Conservation (phyloP, 768 basidiomycete genomes). For the Amanita brunnescens region DNA sequence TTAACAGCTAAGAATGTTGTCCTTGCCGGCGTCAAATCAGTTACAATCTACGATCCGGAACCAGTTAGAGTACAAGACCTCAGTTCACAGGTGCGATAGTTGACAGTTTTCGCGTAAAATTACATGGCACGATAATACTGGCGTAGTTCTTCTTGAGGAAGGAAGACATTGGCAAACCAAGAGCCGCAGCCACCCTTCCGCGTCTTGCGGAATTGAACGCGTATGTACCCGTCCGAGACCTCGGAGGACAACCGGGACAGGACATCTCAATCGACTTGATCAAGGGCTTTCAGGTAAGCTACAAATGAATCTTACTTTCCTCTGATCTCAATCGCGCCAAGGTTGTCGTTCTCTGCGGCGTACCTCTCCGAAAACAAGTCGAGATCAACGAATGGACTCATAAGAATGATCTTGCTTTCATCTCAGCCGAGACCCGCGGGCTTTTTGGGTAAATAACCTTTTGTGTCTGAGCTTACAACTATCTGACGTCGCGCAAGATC, state of each 20-base stretch:
- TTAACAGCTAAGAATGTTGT: slow-evolving; percentile 83
- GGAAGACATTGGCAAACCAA: slow-evolving; percentile 79
- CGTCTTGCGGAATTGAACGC: slow-evolving; percentile 90
- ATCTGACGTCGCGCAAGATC: slow-evolving; percentile 40
- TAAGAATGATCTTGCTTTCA: slow-evolving; percentile 80
- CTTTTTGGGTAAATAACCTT: slow-evolving; percentile 71
- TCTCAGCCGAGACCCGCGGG: slow-evolving; percentile 84
- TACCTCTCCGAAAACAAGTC: slow-evolving; percentile 69
- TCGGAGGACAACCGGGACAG: slow-evolving; percentile 72
- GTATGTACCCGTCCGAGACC: slow-evolving; percentile 87
- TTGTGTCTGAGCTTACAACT: not conserved
- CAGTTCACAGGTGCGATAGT: slow-evolving; percentile 68
- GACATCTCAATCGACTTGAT: slow-evolving; percentile 74
- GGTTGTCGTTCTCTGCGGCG: slow-evolving; percentile 87
- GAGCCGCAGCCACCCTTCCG: slow-evolving; percentile 80
- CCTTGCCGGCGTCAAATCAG: slow-evolving; percentile 95
- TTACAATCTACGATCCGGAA: slow-evolving; percentile 91
- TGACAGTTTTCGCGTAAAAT: not conserved
- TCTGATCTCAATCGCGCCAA: slow-evolving; percentile 19
- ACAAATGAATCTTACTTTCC: not conserved
- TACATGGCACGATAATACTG: not conserved
- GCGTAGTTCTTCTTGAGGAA: slow-evolving; percentile 86
- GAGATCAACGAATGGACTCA: slow-evolving; percentile 97
- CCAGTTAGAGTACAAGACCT: slow-evolving; percentile 83
- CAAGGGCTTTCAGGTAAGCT: slow-evolving; percentile 79